These are phyloP conservation scores for Achlya hypogyna DNA, from an alignment of 352 stramenopile genomes.

Conservation along the genomic window DNA sequence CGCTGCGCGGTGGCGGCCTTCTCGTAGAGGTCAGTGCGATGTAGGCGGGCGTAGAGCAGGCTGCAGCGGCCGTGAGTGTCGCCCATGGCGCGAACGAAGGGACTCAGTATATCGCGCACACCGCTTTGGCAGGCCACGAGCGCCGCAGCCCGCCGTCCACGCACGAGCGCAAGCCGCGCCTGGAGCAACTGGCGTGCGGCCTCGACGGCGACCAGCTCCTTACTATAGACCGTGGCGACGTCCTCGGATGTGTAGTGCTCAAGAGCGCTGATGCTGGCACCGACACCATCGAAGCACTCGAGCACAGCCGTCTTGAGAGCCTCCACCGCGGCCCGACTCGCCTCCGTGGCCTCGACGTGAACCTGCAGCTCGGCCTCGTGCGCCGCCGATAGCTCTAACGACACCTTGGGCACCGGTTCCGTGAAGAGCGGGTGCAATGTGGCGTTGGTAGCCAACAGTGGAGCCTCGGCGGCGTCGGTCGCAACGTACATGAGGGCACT, in stretches of 20 bases:
- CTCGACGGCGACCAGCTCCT: not conserved
- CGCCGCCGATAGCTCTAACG: not conserved
- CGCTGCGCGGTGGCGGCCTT: no score
- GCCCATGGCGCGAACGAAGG: no score
- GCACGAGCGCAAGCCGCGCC: no score
- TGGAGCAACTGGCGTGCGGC: no score
- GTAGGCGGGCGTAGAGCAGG: no score
- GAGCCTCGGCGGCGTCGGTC: no score
- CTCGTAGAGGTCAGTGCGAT: no score
- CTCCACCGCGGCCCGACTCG: not conserved
- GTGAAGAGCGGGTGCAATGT: slow-evolving; percentile 5
- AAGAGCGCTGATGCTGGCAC: not conserved
- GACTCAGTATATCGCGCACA: no score
- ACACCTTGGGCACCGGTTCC: not conserved
- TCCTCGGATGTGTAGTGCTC: not conserved
- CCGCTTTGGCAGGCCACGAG: no score
- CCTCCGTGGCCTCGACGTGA: not conserved
- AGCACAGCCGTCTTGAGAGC: not conserved
- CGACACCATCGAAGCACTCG: not conserved
- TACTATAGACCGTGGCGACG: not conserved
- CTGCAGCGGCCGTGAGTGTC: no score
- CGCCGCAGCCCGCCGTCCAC: no score
- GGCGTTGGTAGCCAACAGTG: no score
- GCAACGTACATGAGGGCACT: slow-evolving; percentile 2
- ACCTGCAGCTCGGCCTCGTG: not conserved